Percentiles rank a stretch among this genome's conserved stretches.
These are phyloP conservation scores for Cyclotella kingstonii DNA, from an alignment of 108 stramenopile species.

Conservation along the genomic window DNA sequence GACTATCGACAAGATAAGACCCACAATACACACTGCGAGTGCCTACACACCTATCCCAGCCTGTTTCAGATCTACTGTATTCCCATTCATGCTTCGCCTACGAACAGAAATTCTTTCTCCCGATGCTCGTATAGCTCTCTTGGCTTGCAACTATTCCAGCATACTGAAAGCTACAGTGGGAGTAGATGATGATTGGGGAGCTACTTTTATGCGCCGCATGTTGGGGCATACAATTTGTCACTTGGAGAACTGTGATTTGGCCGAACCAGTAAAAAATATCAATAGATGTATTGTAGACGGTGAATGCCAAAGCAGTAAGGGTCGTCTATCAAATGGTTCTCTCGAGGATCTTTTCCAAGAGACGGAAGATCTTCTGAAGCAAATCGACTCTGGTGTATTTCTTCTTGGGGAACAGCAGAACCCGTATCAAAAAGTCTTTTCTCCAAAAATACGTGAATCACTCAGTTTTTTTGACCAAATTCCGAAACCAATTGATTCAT, in stretches of 20 bases:
- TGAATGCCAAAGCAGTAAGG: neutral
- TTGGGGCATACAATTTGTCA: constrained; percentile 48
- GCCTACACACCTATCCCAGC: constrained; percentile 45
- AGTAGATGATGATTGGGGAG: constrained; percentile 70
- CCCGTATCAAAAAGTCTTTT: constrained; percentile 23
- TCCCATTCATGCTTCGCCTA: constrained; percentile 59
- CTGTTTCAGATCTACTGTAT: constrained; percentile 55
- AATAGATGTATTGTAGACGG: too few relatives aligned
- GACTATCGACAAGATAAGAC: constrained; percentile 3
- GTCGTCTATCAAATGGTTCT: constrained; percentile 7
- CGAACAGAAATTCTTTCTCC: constrained; percentile 62
- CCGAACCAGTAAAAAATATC: neutral
- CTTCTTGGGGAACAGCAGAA: constrained; percentile 11
- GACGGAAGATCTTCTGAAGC: constrained; percentile 41
- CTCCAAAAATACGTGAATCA: constrained; percentile 40
- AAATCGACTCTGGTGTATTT: constrained; percentile 58
- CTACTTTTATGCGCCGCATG: constrained; percentile 55
- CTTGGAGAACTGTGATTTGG: constrained; percentile 7
- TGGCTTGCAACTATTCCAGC: constrained; percentile 73
- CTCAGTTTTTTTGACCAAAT: constrained; percentile 37
- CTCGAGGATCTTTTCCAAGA: constrained; percentile 43
- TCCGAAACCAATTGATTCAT: neutral
- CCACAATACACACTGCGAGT: neutral
- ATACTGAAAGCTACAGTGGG: constrained; percentile 75
- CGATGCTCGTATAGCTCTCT: constrained; percentile 86